Base-by-base conservation (phyloP, 371 early-diverging fungal species). In the Lichtheimia hyalospora region DNA sequence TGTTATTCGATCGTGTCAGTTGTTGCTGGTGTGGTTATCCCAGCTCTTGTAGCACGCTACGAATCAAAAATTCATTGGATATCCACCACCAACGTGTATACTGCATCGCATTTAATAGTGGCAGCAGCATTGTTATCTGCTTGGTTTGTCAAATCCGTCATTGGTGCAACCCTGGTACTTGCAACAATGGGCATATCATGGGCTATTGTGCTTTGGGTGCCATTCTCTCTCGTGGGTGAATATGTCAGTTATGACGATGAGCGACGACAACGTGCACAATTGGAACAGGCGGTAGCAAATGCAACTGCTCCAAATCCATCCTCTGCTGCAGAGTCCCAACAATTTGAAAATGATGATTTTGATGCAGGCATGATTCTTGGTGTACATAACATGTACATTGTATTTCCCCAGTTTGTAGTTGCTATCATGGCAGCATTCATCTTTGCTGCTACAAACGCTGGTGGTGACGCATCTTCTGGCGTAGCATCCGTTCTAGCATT, bases 351-450 rank as follows among this genome's bases (percentile, higher is more conserved):
- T 2, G 57, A 62, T 39, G 81, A 81, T 14, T 81, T 81, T 59
- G 81, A 81, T 58, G 83, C 85, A 0, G 92, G 92, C 5, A 78
- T 89, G 71, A 83, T 91, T 4, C 67, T 93, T 7, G 94, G 92
- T 1, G 89, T 93, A 13, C 91, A 91, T 62, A 93, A 93, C 64
- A 84, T 92, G 74, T 92, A 90, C 58, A 86, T 93, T 58, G 92
- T 91, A 3, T 75, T 91, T 49, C 94, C 94, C 5, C 94, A 93
- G 61, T 87, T 87, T 72, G 77, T 71, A 2, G 83, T 84, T 16
- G 83, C 87, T 2, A 61, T 84, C 58, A 77, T 84, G 8, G 75
- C 85, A 6, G 71, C 84, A 4, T 60, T 77, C 42, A 75, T 87
- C 7, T 84, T 87, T 67, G 78, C 75, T 0, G 60, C 75, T 28